A percentile compares a stretch with the other conserved stretches of the same genome.
These are phyloP conservation scores for Talaromyces sp. DNA, from an alignment of 2,329 filamentous ascomycete species.

Conservation along the genomic window DNA sequence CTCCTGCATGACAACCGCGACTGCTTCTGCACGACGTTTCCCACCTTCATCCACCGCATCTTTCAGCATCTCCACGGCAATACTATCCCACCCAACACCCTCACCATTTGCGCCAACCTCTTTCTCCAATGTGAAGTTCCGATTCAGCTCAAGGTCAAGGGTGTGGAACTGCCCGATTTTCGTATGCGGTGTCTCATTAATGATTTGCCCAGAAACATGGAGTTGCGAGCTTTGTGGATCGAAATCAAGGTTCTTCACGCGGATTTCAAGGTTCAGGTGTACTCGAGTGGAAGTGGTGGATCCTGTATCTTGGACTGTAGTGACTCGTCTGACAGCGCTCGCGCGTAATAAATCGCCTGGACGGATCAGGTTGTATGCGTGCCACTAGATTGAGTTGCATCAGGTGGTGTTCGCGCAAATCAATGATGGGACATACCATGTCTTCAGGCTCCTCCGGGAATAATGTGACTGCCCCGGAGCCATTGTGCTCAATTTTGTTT, in stretches of 20 bases:
- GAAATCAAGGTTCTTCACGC: slow-evolving; percentile 68
- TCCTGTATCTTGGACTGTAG: slow-evolving; percentile 62
- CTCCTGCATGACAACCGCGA: slow-evolving; percentile 93
- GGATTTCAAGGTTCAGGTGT: slow-evolving; percentile 66
- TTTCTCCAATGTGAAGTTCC: slow-evolving; percentile 88
- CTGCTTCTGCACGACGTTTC: slow-evolving; percentile 77
- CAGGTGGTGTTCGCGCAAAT: slow-evolving; percentile 4
- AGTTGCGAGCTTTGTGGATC: slow-evolving; percentile 69
- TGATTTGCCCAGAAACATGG: slow-evolving; percentile 68
- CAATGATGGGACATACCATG: slow-evolving; percentile 56
- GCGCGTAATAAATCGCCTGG: slow-evolving; percentile 66
- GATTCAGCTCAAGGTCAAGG: slow-evolving; percentile 80
- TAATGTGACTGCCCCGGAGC: slow-evolving; percentile 66
- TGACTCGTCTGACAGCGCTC: slow-evolving; percentile 67
- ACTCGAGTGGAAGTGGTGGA: slow-evolving; percentile 66
- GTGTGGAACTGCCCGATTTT: slow-evolving; percentile 71
- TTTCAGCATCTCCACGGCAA: slow-evolving; percentile 75
- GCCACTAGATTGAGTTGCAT: slow-evolving; percentile 58
- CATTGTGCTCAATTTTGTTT: slow-evolving; percentile 67
- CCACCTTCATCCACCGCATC: slow-evolving; percentile 72
- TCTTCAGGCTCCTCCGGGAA: slow-evolving; percentile 74
- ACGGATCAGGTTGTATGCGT: slow-evolving; percentile 73
- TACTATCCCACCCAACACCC: slow-evolving; percentile 78
- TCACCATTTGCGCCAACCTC: slow-evolving; percentile 54
- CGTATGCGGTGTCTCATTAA: slow-evolving; percentile 68